Percentiles rank a stretch among this genome's conserved stretches.
These are phyloP conservation scores for Candida silvicultrix DNA, from an alignment of 805 yeast genomes.

Conservation along the genomic window DNA sequence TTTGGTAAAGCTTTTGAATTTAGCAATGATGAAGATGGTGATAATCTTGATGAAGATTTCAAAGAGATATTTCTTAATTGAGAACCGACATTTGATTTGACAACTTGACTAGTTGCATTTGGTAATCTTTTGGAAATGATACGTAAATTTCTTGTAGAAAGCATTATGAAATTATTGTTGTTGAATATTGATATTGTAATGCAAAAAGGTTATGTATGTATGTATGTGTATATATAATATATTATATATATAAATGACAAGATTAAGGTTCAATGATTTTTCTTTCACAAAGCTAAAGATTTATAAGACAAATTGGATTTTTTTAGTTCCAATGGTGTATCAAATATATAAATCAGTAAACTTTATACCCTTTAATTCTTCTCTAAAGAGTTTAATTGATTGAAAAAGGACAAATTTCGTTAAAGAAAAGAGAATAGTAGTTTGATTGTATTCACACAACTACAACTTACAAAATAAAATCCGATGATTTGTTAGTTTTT, in stretches of 20 bases:
- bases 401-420: too few species aligned
- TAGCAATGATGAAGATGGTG: neutral
- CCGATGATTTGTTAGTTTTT: neutral
- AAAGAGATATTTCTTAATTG: neutral
- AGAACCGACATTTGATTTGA: neutral
- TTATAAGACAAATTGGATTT: too few species aligned
- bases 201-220: neutral
- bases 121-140: slow-evolving; percentile 9
- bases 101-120: neutral
- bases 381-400: too few species aligned
- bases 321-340: too few species aligned
- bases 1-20: neutral
- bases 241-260: too few species aligned
- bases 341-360: too few species aligned
- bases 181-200: neutral
- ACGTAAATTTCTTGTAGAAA: slow-evolving; percentile 12
- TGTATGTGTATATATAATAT: too few species aligned
- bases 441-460: too few species aligned
- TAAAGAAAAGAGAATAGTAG: too few species aligned
- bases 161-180: slow-evolving; percentile 5
- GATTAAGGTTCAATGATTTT: too few species aligned
- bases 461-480: neutral
- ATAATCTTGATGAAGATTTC: neutral
- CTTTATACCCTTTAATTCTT: too few species aligned
- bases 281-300: too few species aligned